Percentiles rank a stretch among this genome's conserved stretches.
Evolutionary conservation across 306 rosid genomes (phyloP).

Genomic region (Benincasa hispida): DNA sequence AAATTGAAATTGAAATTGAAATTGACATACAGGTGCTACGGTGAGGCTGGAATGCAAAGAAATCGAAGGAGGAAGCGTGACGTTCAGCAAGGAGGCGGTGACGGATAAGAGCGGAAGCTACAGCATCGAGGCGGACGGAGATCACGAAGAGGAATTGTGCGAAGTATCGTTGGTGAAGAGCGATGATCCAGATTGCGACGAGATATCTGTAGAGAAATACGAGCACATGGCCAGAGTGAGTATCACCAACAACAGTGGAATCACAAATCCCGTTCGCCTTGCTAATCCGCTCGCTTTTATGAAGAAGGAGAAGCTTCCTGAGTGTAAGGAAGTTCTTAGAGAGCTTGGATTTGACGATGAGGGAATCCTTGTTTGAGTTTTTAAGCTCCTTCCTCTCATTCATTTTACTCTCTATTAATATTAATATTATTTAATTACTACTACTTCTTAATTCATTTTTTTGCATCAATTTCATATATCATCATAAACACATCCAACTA

Average conservation of each 20-base stretch:
- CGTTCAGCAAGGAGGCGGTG: conserved; percentile 24
- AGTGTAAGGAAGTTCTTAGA: conserved; percentile 26
- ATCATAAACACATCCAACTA: no score
- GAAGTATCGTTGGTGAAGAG: conserved; percentile 35
- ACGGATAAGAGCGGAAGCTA: conserved; percentile 35
- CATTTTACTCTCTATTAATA: no score
- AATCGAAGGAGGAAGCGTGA: conserved; percentile 9
- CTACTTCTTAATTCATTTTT: no score
- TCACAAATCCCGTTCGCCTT: conserved; percentile 21
- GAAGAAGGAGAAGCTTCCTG: conserved; percentile 19
- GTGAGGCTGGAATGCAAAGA: conserved; percentile 48
- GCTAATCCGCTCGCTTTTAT: conserved; percentile 77
- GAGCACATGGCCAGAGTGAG: conserved; percentile 34
- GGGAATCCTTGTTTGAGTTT: no score
- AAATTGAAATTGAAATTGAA: not conserved
- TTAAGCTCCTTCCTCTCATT: no score
- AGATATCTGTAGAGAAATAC: conserved; percentile 8
- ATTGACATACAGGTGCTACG: conserved; percentile 29
- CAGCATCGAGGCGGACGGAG: conserved; percentile 36
- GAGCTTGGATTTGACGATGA: conserved; percentile 35
- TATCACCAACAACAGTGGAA: conserved; percentile 57
- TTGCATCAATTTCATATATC: no score
- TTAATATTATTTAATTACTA: no score
- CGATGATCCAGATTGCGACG: conserved; percentile 26
- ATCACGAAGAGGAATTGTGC: conserved; percentile 62